Conservation (phyloP, 176 grass and related monocot genomes). For the Aegilops speltoides region DNA sequence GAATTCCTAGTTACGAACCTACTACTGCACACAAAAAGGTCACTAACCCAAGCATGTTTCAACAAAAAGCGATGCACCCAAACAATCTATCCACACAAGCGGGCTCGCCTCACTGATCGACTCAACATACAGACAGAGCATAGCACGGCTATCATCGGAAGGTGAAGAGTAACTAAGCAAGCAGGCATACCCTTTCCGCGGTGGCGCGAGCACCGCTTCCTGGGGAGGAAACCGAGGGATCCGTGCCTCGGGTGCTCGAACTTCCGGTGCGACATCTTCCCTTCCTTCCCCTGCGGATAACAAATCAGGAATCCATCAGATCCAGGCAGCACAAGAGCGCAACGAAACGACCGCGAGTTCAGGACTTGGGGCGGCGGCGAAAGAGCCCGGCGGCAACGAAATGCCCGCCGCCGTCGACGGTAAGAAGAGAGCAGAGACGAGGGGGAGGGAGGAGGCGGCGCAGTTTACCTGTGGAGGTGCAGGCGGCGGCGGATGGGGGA, state of each 20-base stretch:
- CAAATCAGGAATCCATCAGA: slow-evolving; percentile 23
- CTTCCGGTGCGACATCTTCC: slow-evolving; percentile 91
- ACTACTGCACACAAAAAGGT: background rate
- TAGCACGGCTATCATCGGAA: background rate
- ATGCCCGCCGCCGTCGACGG: background rate
- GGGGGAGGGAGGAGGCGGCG: background rate
- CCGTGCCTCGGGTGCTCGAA: slow-evolving; percentile 99
- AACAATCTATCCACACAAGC: background rate
- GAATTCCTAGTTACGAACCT: background rate
- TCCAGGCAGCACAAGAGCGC: background rate
- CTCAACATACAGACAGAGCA: background rate
- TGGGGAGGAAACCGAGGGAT: slow-evolving; percentile 90
- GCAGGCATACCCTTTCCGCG: slow-evolving; percentile 76
- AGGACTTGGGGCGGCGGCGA: background rate
- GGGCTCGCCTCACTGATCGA: too few relatives aligned
- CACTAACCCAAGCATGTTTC: background rate
- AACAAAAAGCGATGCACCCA: background rate
- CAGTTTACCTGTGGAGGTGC: slow-evolving; percentile 2
- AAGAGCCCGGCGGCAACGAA: background rate
- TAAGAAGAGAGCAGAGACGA: too few relatives aligned
- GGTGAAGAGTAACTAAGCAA: background rate
- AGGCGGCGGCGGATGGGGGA: slow-evolving; percentile 10
- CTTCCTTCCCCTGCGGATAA: slow-evolving; percentile 36
- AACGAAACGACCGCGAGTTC: background rate
- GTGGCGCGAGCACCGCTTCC: slow-evolving; percentile 79